phyloP scores from a whole-genome alignment of 306 rosid species.

The Calophaca sinica region DNA sequence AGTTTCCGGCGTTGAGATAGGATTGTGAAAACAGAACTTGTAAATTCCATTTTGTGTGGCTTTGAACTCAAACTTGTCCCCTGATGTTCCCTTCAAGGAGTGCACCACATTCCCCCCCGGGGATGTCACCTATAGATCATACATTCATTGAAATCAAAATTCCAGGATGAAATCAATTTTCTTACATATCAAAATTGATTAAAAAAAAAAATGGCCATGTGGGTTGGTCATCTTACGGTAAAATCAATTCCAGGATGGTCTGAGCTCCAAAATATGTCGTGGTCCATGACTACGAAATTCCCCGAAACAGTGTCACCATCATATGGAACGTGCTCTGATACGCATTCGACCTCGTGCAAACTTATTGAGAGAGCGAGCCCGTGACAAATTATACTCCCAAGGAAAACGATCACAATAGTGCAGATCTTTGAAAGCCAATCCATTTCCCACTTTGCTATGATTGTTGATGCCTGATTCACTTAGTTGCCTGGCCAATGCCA shows the following conservation, averaged over 20 bases:
- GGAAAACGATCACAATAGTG: background rate
- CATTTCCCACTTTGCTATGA: slow-evolving; percentile 37
- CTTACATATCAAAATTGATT: too few relatives aligned
- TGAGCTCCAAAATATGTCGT: slow-evolving; percentile 58
- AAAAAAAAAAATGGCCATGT: too few relatives aligned
- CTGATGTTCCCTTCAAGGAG: slow-evolving; percentile 75
- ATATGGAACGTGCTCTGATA: slow-evolving; percentile 47
- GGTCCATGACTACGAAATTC: slow-evolving; percentile 57
- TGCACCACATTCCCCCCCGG: slow-evolving; percentile 63
- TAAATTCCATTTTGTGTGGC: slow-evolving; percentile 74
- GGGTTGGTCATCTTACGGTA: slow-evolving; percentile 28
- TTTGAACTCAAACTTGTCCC: slow-evolving; percentile 88
- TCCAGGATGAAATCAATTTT: too few relatives aligned
- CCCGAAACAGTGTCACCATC: slow-evolving; percentile 53
- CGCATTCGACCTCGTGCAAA: slow-evolving; percentile 52
- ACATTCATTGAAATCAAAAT: background rate
- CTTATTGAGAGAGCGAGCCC: slow-evolving; percentile 48
- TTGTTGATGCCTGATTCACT: background rate
- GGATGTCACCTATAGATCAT: slow-evolving; percentile 64
- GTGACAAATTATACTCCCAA: slow-evolving; percentile 34
- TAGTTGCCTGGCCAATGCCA: background rate
- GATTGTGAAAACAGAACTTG: slow-evolving; percentile 81
- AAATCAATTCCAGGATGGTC: slow-evolving; percentile 63
- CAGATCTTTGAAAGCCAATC: slow-evolving; percentile 45
- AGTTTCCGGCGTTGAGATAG: slow-evolving; percentile 80